phyloP scores from a whole-genome alignment of 1,284 basidiomycete genomes.

The Sphaerobolus stellatus region DNA sequence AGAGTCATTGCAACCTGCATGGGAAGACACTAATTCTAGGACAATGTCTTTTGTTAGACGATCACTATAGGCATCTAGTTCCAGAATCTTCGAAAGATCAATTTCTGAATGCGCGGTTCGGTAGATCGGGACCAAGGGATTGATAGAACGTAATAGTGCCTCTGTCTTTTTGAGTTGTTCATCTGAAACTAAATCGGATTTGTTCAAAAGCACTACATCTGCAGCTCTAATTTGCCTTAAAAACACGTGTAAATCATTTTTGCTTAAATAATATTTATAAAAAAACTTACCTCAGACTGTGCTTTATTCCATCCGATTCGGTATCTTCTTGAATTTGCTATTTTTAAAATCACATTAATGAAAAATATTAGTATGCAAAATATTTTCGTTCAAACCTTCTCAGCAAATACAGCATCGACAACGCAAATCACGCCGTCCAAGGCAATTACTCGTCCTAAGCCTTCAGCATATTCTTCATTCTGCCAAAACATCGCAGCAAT shows the following conservation, averaged over 20 bases:
- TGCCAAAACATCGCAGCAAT: conserved; percentile 90
- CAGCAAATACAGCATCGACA: conserved; percentile 84
- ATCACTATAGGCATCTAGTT: conserved; percentile 72
- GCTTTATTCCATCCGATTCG: conserved; percentile 64
- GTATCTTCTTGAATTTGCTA: conserved; percentile 85
- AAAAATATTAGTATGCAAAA: too few species aligned
- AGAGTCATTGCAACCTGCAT: conserved; percentile 26
- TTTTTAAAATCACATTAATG: conserved; percentile 4
- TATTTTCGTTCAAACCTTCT: conserved; percentile 51
- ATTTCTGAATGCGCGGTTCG: conserved; percentile 68
- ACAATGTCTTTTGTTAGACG: conserved; percentile 28
- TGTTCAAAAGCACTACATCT: conserved; percentile 89
- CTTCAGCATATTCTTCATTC: conserved; percentile 82
- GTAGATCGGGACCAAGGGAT: conserved; percentile 74
- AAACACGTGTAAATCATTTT: not conserved
- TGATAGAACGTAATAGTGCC: conserved; percentile 63
- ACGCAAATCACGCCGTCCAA: conserved; percentile 91
- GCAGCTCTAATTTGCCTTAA: conserved; percentile 87
- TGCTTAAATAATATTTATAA: conserved; percentile 3
- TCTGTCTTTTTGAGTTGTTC: conserved; percentile 48
- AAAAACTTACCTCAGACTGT: conserved; percentile 70
- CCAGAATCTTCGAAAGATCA: conserved; percentile 71
- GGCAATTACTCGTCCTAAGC: conserved; percentile 67
- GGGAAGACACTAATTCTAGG: conserved; percentile 21
- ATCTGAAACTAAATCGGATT: conserved; percentile 68